Evolutionary conservation across 1,139 yeast genomes (phyloP), one percentile per base, ranked within the genome.

Genomic region (Zygoascus sp.): DNA sequence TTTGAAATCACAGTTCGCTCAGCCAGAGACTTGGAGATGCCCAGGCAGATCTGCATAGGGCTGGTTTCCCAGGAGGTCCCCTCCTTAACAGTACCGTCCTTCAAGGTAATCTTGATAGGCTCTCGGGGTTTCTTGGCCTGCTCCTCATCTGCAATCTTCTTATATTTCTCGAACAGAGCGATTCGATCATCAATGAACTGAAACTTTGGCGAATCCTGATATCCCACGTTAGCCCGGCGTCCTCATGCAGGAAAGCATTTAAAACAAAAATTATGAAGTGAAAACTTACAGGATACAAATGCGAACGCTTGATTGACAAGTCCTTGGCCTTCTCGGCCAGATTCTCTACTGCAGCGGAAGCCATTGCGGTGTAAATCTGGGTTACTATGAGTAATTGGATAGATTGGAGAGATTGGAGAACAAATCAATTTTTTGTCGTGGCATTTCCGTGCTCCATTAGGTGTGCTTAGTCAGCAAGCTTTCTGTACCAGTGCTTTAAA

Each of bases 1-100:
- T 88, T 89, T 50, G 97, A 78, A 58, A 94, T 89, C 53, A 94
- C 89, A 61, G 87, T 85, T 71, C 89, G 83, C 58, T 92, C 97
- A 48, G 77, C 69, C 58, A 83, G 82, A n/a, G 96, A 84, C 68
- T 87, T 86, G 57, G 96, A 90, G 59, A 92, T 90, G 48, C 70
- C 81, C 59, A 74, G 75, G 49, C 97, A 97, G 56, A 92, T 85
- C 49, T 81, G 85, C 70, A 86, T 69, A 44, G 99, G 98, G 30
- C 88, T 73, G 45, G 98, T 90, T 66, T 89, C 96, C 81, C 82
- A 94, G 3, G 96, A 74, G 37, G 77, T 77, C 54, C 89, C 98
- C 56, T 77, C 83, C 65, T 84, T 82, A 49, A 78, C 70, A 43
- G 84, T 70, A 42, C 97, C 97, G 60, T 90, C 97, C 64, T 85